A percentile compares a stretch with the other conserved stretches of the same genome.
These are phyloP conservation scores for Calycina herbarum DNA, from an alignment of 2,329 filamentous ascomycete genomes.

Conservation along the genomic window DNA sequence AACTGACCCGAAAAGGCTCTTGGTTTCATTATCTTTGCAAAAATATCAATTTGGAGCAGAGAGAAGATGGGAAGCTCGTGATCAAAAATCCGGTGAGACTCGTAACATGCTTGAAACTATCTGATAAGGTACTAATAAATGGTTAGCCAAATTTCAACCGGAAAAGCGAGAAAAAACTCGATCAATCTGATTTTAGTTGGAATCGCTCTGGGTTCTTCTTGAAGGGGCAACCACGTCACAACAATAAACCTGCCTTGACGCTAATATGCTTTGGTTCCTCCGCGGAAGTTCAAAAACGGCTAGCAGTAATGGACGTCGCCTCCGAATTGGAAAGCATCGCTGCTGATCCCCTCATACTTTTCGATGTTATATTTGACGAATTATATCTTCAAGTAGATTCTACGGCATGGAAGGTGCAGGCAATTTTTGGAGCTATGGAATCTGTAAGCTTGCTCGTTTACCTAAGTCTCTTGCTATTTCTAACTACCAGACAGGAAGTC, in stretches of 20 bases:
- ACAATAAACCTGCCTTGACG: neutral
- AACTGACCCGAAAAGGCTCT: neutral
- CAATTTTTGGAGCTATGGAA: conserved; percentile 10
- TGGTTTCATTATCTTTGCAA: conserved; percentile 6
- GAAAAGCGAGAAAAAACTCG: neutral
- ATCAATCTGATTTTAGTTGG: neutral
- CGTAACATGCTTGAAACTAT: too few relatives aligned
- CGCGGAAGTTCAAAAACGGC: too few relatives aligned
- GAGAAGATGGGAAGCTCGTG: conserved; percentile 15
- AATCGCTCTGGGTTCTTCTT: neutral
- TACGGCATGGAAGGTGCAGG: neutral
- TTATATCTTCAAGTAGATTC: neutral
- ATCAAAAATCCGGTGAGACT: neutral
- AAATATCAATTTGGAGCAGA: neutral
- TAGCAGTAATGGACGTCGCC: too few relatives aligned
- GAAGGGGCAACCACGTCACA: neutral
- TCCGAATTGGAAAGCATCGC: too few relatives aligned
- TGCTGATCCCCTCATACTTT: too few relatives aligned
- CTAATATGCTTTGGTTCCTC: too few relatives aligned
- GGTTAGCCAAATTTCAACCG: neutral
- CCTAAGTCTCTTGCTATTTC: neutral
- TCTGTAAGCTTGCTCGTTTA: neutral
- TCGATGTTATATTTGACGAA: conserved; percentile 5
- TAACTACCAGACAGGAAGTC: neutral
- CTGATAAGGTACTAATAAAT: neutral